Evolutionary conservation across 331 rosid genomes (phyloP).

Genomic region (Saraca asoca): DNA sequence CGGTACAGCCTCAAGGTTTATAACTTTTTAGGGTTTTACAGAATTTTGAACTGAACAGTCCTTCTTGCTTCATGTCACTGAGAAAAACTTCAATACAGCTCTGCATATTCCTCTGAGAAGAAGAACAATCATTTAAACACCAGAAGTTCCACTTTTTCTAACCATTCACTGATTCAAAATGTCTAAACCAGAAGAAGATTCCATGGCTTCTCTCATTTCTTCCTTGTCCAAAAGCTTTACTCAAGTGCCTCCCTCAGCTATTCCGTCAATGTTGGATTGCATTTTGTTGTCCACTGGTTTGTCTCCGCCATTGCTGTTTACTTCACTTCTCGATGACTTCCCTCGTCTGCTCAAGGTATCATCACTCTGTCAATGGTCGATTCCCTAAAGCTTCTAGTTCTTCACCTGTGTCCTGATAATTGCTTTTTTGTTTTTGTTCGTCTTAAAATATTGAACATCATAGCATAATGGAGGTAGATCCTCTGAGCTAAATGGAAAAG

Average conservation of each 20-base stretch:
- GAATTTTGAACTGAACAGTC: background rate
- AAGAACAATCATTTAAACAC: background rate
- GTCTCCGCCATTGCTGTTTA: slow-evolving; percentile 56
- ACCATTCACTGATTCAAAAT: slow-evolving; percentile 23
- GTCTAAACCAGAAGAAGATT: slow-evolving; percentile 39
- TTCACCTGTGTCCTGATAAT: background rate
- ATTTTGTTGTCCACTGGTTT: slow-evolving; percentile 61
- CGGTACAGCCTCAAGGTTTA: background rate
- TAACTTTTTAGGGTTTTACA: slow-evolving; percentile 1
- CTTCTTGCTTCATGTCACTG: background rate
- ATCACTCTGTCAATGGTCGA: background rate
- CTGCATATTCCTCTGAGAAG: background rate
- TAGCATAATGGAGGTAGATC: background rate
- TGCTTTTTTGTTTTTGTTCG: background rate
- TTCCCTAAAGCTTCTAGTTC: background rate
- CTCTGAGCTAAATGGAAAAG: background rate
- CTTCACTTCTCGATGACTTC: slow-evolving; percentile 59
- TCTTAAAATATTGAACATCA: background rate
- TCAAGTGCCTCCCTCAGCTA: slow-evolving; percentile 65
- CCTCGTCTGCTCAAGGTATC: slow-evolving; percentile 59
- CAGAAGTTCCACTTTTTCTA: background rate
- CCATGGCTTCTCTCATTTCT: slow-evolving; percentile 51
- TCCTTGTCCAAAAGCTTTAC: slow-evolving; percentile 60
- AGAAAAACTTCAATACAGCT: background rate
- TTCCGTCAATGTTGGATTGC: slow-evolving; percentile 77